Base-by-base conservation (phyloP, 1,284 basidiomycete genomes). In the Megacollybia platyphylla region DNA sequence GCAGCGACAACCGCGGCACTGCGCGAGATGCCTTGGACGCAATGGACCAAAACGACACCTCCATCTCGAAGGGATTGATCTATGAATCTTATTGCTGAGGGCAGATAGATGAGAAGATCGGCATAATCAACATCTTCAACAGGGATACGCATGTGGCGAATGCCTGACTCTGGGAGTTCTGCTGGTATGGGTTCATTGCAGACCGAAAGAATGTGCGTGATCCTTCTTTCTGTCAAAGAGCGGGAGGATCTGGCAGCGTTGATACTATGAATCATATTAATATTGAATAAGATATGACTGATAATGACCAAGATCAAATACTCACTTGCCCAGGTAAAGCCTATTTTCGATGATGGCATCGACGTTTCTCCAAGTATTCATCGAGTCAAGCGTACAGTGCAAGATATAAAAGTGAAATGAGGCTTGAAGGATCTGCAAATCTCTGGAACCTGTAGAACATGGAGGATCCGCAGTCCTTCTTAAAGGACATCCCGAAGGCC, bases 51-150 rank as follows among this genome's bases (percentile, higher is more conserved):
- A 46, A 90, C 75, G 38, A 76, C 72, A 4, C 88, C 87, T 36
- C 78, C 78, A 10, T 63, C 58, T 28, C 63, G 60, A 39, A 89
- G 58, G 8, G 87, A 86, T 36, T 76, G 61, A 52, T 88, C 74
- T 52, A 93, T 90, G 59, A 89, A 92, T 39, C 68, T 75, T 56
- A 85, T 82, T 15, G 85, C 79, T 31, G 64, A 58, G n/a, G 84
- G 82, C 46, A 92, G 67, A 55, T 84, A 71, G 36, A 87, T 82
- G 44, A 89, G 67, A 42, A 92, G 73, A 56, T 89, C 80, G 49
- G 82, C 87, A 51, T 87, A 83, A 55, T 87, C 85, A 50, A 86
- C 75, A 58, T 92, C 88, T 52, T 85, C 78, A 36, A 87, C 70
- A 40, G 73, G 65, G 51, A 87, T 78, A 43, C 83, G 78, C 59